Evolutionary conservation across 1,284 basidiomycete genomes (phyloP).

Genomic region (Paramarasmius palmivorus): DNA sequence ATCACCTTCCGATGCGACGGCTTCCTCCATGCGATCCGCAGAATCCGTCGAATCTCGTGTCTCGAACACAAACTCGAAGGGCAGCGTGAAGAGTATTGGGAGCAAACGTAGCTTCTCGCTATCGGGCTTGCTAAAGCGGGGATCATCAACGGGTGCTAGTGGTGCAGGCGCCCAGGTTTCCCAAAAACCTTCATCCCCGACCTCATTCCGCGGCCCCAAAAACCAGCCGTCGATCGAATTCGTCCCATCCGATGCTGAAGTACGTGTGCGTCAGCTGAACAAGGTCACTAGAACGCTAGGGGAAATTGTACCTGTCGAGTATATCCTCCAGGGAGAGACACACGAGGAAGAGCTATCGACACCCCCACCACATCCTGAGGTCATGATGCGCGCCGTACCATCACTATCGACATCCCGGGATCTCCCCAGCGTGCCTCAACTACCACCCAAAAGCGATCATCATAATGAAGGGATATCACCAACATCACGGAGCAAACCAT

Average conservation of each 20-base stretch:
- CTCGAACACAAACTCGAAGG: not conserved
- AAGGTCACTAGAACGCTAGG: constrained; percentile 1
- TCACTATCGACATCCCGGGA: not conserved
- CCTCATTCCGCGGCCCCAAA: not conserved
- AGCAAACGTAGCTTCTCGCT: not conserved
- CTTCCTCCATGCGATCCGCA: not conserved
- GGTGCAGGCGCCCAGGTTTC: not conserved
- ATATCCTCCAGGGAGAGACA: not conserved
- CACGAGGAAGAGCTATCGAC: not conserved
- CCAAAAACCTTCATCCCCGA: not conserved
- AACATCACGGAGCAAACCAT: not conserved
- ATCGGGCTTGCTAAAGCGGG: not conserved
- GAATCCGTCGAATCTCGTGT: not conserved
- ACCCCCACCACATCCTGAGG: not conserved
- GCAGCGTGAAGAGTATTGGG: not conserved
- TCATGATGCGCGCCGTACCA: not conserved
- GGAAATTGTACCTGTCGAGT: constrained; percentile 1
- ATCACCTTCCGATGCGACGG: not conserved
- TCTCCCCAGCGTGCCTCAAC: too few species aligned
- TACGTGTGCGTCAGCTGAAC: not conserved
- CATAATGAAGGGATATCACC: not conserved
- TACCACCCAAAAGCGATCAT: too few species aligned
- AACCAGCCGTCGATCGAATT: not conserved
- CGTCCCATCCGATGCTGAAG: not conserved
- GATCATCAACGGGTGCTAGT: not conserved